phyloP scores from a whole-genome alignment of 1,284 basidiomycete species.

The Fistulinella cinereoalba region DNA sequence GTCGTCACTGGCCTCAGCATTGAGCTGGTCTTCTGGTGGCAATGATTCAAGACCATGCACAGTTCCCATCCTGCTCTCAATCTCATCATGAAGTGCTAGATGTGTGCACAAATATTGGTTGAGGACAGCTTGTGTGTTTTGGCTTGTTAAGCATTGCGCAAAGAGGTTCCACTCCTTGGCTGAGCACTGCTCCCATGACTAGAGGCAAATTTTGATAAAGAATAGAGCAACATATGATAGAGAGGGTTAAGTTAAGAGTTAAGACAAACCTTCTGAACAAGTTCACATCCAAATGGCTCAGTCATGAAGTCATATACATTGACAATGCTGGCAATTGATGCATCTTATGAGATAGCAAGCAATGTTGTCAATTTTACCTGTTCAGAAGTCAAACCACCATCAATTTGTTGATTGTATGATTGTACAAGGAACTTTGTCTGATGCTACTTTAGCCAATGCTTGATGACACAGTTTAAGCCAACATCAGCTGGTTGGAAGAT shows the following conservation, averaged over 20 bases:
- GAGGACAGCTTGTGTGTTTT: background rate
- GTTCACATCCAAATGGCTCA: slow-evolving; percentile 12
- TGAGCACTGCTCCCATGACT: slow-evolving; percentile 1
- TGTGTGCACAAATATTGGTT: slow-evolving; percentile 1
- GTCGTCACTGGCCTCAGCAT: background rate
- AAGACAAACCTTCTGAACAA: slow-evolving; percentile 8
- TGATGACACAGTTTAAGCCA: slow-evolving; percentile 17
- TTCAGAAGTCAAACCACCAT: background rate
- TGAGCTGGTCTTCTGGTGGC: too few species aligned
- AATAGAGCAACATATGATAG: background rate
- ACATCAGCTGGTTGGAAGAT: slow-evolving; percentile 17
- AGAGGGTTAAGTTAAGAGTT: too few species aligned
- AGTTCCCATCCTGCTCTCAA: background rate
- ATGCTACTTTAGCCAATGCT: slow-evolving; percentile 21
- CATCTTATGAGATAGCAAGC: slow-evolving; percentile 1
- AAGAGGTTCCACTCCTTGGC: slow-evolving; percentile 3
- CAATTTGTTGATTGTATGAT: slow-evolving; percentile 1
- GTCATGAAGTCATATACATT: slow-evolving; percentile 21
- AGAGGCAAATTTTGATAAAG: too few species aligned
- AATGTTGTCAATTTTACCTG: slow-evolving; percentile 3
- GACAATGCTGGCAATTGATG: slow-evolving; percentile 17
- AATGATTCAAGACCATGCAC: background rate
- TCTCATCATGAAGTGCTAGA: slow-evolving; percentile 4
- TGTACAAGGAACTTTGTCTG: slow-evolving; percentile 11
- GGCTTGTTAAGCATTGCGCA: slow-evolving; percentile 4